Conservation (phyloP, 257 asterid genomes). For the Gentiana macrophylla region DNA sequence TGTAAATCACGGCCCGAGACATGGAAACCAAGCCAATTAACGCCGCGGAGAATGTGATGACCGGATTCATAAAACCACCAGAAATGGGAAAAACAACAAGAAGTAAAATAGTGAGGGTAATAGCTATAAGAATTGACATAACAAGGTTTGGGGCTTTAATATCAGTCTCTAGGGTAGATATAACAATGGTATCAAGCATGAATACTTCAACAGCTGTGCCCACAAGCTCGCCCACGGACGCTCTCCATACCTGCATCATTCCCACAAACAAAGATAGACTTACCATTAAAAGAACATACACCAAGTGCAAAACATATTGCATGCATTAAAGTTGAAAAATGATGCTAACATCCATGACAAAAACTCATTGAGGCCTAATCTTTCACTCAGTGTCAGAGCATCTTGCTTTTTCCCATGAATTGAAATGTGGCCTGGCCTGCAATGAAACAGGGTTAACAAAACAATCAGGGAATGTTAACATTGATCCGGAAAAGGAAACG, state of each 20-base stretch:
- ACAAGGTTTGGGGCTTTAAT: slow-evolving; percentile 35
- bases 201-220: slow-evolving; percentile 63
- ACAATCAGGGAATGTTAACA: background rate
- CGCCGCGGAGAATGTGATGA: slow-evolving; percentile 67
- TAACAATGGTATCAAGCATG: slow-evolving; percentile 59
- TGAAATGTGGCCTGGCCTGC: slow-evolving; percentile 22
- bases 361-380: slow-evolving; percentile 48
- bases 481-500: background rate
- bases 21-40: slow-evolving; percentile 62
- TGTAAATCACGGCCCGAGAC: slow-evolving; percentile 45
- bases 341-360: slow-evolving; percentile 35
- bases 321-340: no score
- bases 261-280: no score
- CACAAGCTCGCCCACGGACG: slow-evolving; percentile 59
- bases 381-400: slow-evolving; percentile 23
- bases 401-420: slow-evolving; percentile 13
- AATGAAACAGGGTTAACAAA: background rate
- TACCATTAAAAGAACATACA: no score
- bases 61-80: slow-evolving; percentile 80
- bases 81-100: slow-evolving; percentile 65
- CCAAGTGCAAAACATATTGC: no score
- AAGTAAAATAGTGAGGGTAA: slow-evolving; percentile 45
- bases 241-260: slow-evolving; percentile 54
- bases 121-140: slow-evolving; percentile 36
- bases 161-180: slow-evolving; percentile 39